phyloP scores from a whole-genome alignment of 106 monocot species.

The Apostasia ramifera region DNA sequence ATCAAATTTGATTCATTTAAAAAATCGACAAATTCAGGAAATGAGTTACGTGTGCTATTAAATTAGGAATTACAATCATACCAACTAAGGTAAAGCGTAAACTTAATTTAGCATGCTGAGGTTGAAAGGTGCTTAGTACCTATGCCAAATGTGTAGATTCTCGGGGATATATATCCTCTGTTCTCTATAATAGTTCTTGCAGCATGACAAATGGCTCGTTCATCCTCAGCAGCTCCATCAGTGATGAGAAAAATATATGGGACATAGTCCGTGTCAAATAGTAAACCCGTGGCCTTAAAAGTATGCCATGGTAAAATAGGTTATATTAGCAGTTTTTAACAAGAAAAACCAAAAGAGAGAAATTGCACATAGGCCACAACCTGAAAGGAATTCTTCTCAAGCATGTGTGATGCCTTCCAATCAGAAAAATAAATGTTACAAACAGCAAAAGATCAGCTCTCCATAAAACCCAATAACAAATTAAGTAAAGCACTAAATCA shows the following conservation, averaged over 20 bases:
- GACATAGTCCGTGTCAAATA: constrained; percentile 44
- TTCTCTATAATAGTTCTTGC: constrained; percentile 28
- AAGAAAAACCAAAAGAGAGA: not conserved
- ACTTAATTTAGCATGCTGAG: no score
- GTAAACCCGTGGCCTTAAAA: constrained; percentile 43
- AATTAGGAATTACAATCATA: no score
- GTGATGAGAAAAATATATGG: constrained; percentile 84
- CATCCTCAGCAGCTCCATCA: constrained; percentile 92
- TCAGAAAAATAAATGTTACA: not conserved
- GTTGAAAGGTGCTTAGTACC: constrained; percentile 27
- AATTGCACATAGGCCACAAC: not conserved
- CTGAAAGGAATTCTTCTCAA: no score
- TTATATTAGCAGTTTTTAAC: no score
- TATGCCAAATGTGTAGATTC: constrained; percentile 93
- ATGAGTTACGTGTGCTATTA: no score
- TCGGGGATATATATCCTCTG: constrained; percentile 36
- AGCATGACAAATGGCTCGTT: constrained; percentile 57
- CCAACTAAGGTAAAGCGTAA: no score
- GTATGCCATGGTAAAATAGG: not conserved
- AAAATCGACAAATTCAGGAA: no score
- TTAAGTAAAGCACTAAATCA: not conserved
- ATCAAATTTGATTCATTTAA: no score
- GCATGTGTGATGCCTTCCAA: no score
- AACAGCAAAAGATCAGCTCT: not conserved
- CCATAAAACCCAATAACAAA: not conserved